Percentiles rank a stretch among this genome's conserved stretches.
phyloP scores from a whole-genome alignment of 805 yeast species.

The Metschnikowia lochheadii region DNA sequence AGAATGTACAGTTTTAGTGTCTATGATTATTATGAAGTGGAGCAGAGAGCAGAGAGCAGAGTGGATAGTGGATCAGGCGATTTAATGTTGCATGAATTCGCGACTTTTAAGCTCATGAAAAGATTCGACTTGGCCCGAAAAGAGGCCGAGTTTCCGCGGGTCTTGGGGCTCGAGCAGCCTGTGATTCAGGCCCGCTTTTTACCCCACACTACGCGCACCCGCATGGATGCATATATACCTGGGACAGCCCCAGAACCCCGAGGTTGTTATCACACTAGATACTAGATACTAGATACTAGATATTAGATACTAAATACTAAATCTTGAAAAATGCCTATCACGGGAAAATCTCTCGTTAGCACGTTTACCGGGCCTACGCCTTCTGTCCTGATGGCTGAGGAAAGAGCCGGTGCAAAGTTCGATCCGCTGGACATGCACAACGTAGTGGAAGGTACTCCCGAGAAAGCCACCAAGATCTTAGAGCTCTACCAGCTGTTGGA shows the following conservation, averaged over 20 bases:
- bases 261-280: background rate
- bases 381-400: conserved; percentile 26
- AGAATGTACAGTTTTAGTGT: too few relatives aligned
- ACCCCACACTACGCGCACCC: conserved; percentile 7
- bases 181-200: conserved; percentile 2
- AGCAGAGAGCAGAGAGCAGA: too few relatives aligned
- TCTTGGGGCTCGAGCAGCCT: background rate
- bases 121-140: background rate
- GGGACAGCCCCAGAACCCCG: background rate
- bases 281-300: background rate
- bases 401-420: conserved; percentile 29
- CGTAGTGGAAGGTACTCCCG: conserved; percentile 39
- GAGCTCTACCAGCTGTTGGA: conserved; percentile 33
- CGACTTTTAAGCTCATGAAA: too few relatives aligned
- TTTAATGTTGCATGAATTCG: too few relatives aligned
- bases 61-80: too few relatives aligned
- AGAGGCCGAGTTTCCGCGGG: background rate
- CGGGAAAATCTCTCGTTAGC: conserved; percentile 22
- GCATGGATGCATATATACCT: conserved; percentile 4
- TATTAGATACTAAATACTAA: background rate
- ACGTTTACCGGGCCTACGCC: conserved; percentile 32
- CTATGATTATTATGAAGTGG: too few relatives aligned
- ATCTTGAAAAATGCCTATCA: conserved; percentile 14
- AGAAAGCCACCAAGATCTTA: conserved; percentile 28
- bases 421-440: conserved; percentile 38